Evolutionary conservation across 140 eudicot genomes (phyloP), one percentile per base, ranked within the genome.

Genomic region (Flaveria floridana): DNA sequence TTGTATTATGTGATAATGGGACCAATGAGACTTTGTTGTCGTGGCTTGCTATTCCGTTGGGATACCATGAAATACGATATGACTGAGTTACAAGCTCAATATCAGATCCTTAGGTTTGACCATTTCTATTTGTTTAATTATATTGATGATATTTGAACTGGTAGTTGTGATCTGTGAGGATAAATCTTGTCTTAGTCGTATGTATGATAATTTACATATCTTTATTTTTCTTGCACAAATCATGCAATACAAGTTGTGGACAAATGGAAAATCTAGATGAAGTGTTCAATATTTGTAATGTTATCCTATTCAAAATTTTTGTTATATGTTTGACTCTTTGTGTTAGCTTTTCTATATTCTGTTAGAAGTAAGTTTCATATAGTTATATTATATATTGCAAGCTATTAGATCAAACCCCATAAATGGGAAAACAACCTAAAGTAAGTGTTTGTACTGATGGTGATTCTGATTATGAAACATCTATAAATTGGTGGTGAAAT

Each of bases 71-170:
- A 50, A 2, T 50, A 23, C 2, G 51, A 15, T 18, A 48, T 12
- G 26, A 15, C 28, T 0, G 50, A 47, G 51, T 55, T 52, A 30
- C 65, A 18, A 51, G 37, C 15, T 34, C 66, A 39, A 55, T 34
- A 5, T 41, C 7, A 20, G 42, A 47, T 30, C 11, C 13, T 21
- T 21, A 21, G 30, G 44, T 61, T 12, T 61, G 42, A 5, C 10
- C 44, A 61, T 13, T 25, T 61, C 10, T 26, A 2, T 20, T 2
- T 19, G 0, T 19, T 44, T 44, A 44, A 11, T 26, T 34, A 34
- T 34, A 34, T 61, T 61, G 67, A 12, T 13, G 68, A 62, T 62
- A 63, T 30, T 12, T 30, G 23, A 63, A 14, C 47, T 63, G 69
- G 47, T 63, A 14, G 7, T 30, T 15, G 13, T 63, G 47, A 28